phyloP scores from a whole-genome alignment of 805 yeast species.

The Starmerella asiatica region DNA sequence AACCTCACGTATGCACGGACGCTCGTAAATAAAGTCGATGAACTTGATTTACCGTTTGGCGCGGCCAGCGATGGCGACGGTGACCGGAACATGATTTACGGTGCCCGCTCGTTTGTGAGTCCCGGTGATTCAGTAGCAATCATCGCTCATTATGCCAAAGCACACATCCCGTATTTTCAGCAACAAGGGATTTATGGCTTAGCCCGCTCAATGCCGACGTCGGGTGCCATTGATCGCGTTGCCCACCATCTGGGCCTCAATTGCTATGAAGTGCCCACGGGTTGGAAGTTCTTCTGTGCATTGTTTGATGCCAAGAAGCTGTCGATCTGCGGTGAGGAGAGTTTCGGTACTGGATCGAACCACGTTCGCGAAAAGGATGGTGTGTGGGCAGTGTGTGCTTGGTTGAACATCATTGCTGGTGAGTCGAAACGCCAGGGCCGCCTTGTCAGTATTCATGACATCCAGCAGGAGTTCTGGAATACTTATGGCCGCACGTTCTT shows the following conservation, averaged over 20 bases:
- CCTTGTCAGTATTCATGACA: slow-evolving; percentile 56
- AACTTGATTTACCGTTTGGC: slow-evolving; percentile 73
- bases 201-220: slow-evolving; percentile 96
- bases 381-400: slow-evolving; percentile 91
- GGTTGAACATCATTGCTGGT: slow-evolving; percentile 89
- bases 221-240: slow-evolving; percentile 84
- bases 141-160: slow-evolving; percentile 82
- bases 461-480: slow-evolving; percentile 77
- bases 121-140: slow-evolving; percentile 98
- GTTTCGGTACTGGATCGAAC: slow-evolving; percentile 95
- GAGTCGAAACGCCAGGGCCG: slow-evolving; percentile 49
- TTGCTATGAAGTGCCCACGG: slow-evolving; percentile 93
- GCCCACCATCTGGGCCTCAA: slow-evolving; percentile 63
- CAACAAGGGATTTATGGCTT: slow-evolving; percentile 78
- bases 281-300: slow-evolving; percentile 97
- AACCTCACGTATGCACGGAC: slow-evolving; percentile 87
- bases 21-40: slow-evolving; percentile 75
- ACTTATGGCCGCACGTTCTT: slow-evolving; percentile 94
- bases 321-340: slow-evolving; percentile 95
- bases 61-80: slow-evolving; percentile 99
- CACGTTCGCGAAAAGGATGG: slow-evolving; percentile 98
- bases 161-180: slow-evolving; percentile 77
- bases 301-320: slow-evolving; percentile 84
- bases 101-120: slow-evolving; percentile 84
- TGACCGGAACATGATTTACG: slow-evolving; percentile 97